Evolutionary conservation across 177 flowering plant species (phyloP).

Genomic region (Vitis hybrid): DNA sequence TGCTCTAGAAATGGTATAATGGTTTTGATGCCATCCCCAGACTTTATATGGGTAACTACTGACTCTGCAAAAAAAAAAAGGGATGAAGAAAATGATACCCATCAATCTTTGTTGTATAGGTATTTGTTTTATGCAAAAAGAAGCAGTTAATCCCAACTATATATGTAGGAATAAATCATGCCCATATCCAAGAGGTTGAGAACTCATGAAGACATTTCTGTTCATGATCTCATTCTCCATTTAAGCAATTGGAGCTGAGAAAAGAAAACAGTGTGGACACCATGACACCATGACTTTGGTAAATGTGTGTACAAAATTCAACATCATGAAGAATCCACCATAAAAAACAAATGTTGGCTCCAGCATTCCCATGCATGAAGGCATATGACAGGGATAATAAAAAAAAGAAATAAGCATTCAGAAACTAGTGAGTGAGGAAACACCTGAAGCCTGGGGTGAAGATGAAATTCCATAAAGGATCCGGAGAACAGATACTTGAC

Average conservation of each 20-base stretch:
- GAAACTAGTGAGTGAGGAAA: slow-evolving; percentile 7
- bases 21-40: slow-evolving; percentile 37
- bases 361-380: background rate
- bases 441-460: slow-evolving; percentile 71
- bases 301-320: background rate
- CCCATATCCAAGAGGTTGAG: too few species aligned
- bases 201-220: background rate
- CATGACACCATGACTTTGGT: background rate
- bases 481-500: slow-evolving; percentile 46
- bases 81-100: background rate
- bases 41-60: slow-evolving; percentile 40
- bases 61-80: slow-evolving; percentile 32
- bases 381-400: background rate
- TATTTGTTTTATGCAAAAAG: too few species aligned
- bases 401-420: too few species aligned
- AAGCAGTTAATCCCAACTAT: too few species aligned
- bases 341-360: background rate
- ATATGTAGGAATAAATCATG: too few species aligned
- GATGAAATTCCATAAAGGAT: slow-evolving; percentile 54
- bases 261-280: background rate
- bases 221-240: background rate
- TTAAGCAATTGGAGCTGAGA: background rate
- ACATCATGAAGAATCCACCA: background rate
- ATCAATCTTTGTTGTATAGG: too few species aligned
- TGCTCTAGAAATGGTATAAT: slow-evolving; percentile 42